Conservation (phyloP, 1,139 yeast genomes). For the Candida glucosophila region DNA sequence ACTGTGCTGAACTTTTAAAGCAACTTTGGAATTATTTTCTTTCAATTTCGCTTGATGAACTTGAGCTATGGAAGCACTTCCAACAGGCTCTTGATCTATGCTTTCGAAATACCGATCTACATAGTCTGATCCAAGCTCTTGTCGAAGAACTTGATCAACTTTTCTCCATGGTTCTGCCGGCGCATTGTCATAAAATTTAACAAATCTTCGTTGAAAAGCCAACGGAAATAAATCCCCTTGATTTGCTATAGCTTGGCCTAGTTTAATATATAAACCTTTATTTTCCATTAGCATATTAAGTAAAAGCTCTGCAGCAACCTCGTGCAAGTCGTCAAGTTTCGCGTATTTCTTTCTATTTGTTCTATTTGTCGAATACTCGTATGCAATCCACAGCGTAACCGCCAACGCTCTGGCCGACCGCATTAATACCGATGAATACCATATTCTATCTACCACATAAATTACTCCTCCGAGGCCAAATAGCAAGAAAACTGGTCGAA, state of each 20-base stretch:
- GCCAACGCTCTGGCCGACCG: constrained; percentile 47
- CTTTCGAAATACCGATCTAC: constrained; percentile 34
- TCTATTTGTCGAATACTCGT: constrained; percentile 48
- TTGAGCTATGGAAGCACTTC: constrained; percentile 71
- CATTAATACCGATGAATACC: constrained; percentile 39
- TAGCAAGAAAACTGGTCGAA: constrained; percentile 4
- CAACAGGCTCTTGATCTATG: constrained; percentile 49
- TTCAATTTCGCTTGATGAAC: constrained; percentile 51
- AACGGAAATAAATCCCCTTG: constrained; percentile 62
- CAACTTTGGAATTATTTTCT: constrained; percentile 46
- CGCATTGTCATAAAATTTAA: constrained; percentile 58
- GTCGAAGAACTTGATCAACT: constrained; percentile 36
- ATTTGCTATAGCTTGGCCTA: constrained; percentile 71
- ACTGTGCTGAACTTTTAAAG: constrained; percentile 62
- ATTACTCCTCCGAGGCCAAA: constrained; percentile 8
- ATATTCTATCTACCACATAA: constrained; percentile 31
- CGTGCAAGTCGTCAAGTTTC: constrained; percentile 45
- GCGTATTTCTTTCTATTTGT: constrained; percentile 29
- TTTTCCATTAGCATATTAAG: constrained; percentile 45
- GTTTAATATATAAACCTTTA: constrained; percentile 66
- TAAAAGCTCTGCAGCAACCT: constrained; percentile 48
- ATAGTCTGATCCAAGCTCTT: constrained; percentile 39
- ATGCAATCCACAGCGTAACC: constrained; percentile 43
- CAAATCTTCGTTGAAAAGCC: constrained; percentile 48
- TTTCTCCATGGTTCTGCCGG: constrained; percentile 57